A percentile compares a stretch with the other conserved stretches of the same genome.
Conservation (phyloP, 208 protist species). For the Trichomonas gallinae region DNA sequence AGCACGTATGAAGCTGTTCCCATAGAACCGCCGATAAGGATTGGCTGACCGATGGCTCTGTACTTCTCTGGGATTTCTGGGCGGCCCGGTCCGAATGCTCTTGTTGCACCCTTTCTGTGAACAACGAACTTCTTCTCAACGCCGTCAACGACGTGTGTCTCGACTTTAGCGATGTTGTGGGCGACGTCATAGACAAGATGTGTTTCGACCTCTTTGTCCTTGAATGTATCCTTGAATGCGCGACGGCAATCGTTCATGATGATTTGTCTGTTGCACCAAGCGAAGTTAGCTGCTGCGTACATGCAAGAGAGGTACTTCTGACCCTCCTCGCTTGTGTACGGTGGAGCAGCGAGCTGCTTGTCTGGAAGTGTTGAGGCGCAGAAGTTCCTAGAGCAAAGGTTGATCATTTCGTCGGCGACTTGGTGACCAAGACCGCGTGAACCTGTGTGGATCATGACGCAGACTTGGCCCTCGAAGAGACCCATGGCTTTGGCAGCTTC, state of each 20-base stretch:
- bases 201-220: too few species aligned
- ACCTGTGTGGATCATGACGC: slow-evolving; percentile 63
- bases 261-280: slow-evolving; percentile 59
- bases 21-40: slow-evolving; percentile 69
- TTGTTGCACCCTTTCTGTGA: slow-evolving; percentile 65
- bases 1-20: slow-evolving; percentile 62
- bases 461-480: slow-evolving; percentile 53
- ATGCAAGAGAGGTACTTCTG: slow-evolving; percentile 58
- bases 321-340: slow-evolving; percentile 52
- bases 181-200: too few species aligned
- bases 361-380: slow-evolving; percentile 54
- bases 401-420: slow-evolving; percentile 45
- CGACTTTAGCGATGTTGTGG: too few species aligned
- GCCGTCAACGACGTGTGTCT: slow-evolving; percentile 54
- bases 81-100: slow-evolving; percentile 63
- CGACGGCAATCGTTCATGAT: slow-evolving; percentile 57
- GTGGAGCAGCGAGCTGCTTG: slow-evolving; percentile 56
- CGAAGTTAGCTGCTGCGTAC: slow-evolving; percentile 61
- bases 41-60: slow-evolving; percentile 59
- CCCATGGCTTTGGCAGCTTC: slow-evolving; percentile 56
- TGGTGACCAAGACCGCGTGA: slow-evolving; percentile 67
- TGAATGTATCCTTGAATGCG: too few species aligned
- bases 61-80: slow-evolving; percentile 62
- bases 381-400: slow-evolving; percentile 31
- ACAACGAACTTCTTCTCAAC: slow-evolving; percentile 51